phyloP scores from a whole-genome alignment of 495 filamentous ascomycete genomes.

The Aspergillus ellipticus region DNA sequence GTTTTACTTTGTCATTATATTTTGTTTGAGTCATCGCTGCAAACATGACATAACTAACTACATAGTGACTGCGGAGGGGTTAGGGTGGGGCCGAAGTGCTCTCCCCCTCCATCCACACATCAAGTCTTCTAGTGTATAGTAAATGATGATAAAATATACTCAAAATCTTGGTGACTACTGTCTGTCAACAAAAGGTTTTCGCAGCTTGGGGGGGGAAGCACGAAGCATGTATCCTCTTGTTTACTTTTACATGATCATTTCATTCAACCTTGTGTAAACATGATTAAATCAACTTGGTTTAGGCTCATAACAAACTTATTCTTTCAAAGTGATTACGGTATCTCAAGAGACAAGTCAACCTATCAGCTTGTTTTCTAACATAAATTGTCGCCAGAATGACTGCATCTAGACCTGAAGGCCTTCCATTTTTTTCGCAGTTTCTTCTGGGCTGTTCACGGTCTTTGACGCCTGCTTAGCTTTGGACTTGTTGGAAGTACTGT shows the following conservation, averaged over 20 bases:
- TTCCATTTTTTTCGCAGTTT: slow-evolving; percentile 39
- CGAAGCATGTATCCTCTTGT: too few species aligned
- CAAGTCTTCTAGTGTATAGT: too few species aligned
- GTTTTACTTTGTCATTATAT: background rate
- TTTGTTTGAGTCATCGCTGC: slow-evolving; percentile 7
- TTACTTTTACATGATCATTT: too few species aligned
- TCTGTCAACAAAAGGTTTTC: too few species aligned
- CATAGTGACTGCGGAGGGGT: slow-evolving; percentile 5
- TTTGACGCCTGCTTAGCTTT: slow-evolving; percentile 42
- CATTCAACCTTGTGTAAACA: too few species aligned
- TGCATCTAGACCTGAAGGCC: slow-evolving; percentile 32
- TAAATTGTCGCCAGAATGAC: background rate
- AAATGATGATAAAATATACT: too few species aligned
- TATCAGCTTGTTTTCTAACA: background rate
- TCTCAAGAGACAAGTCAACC: background rate
- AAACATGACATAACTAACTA: background rate
- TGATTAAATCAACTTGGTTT: too few species aligned
- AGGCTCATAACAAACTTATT: too few species aligned
- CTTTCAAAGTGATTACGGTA: background rate
- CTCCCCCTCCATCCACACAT: too few species aligned
- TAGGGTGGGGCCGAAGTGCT: slow-evolving; percentile 7
- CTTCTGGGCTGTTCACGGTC: slow-evolving; percentile 20
- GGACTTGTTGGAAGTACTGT: slow-evolving; percentile 57
- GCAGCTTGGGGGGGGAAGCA: too few species aligned
- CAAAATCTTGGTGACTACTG: too few species aligned